phyloP scores from a whole-genome alignment of 2,329 filamentous ascomycete species.

The Fusarium liriodendri region DNA sequence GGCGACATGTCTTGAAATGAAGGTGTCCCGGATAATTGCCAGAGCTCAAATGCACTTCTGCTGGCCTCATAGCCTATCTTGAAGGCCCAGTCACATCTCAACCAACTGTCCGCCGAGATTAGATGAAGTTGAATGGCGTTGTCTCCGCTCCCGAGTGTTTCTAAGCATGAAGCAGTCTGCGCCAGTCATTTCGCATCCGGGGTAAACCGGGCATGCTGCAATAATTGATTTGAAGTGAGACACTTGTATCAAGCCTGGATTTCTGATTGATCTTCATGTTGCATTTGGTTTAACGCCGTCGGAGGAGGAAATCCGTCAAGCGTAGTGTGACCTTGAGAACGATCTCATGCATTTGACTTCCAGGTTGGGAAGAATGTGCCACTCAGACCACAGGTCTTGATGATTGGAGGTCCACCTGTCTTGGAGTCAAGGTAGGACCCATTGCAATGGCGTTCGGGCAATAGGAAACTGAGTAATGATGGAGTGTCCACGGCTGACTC shows the following conservation, averaged over 20 bases:
- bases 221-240: conserved; percentile 12
- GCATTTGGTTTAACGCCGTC: conserved; percentile 17
- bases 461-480: not conserved
- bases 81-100: not conserved
- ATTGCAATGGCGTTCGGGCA: not conserved
- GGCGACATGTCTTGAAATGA: not conserved
- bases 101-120: not conserved
- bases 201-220: conserved; percentile 23
- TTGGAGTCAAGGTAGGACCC: not conserved
- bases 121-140: not conserved
- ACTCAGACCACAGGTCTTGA: not conserved
- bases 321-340: conserved; percentile 16
- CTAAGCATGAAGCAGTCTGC: not conserved
- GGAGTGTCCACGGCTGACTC: not conserved
- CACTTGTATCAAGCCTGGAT: conserved; percentile 14
- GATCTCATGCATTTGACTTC: conserved; percentile 19
- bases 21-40: not conserved
- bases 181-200: conserved; percentile 13
- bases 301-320: conserved; percentile 11
- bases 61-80: not conserved
- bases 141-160: not conserved
- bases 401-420: not conserved
- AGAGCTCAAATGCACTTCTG: not conserved
- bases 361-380: conserved; percentile 4
- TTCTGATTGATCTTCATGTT: conserved; percentile 3